These are phyloP conservation scores for Porcisia hertigi DNA, from an alignment of 208 protist species.

Conservation along the genomic window DNA sequence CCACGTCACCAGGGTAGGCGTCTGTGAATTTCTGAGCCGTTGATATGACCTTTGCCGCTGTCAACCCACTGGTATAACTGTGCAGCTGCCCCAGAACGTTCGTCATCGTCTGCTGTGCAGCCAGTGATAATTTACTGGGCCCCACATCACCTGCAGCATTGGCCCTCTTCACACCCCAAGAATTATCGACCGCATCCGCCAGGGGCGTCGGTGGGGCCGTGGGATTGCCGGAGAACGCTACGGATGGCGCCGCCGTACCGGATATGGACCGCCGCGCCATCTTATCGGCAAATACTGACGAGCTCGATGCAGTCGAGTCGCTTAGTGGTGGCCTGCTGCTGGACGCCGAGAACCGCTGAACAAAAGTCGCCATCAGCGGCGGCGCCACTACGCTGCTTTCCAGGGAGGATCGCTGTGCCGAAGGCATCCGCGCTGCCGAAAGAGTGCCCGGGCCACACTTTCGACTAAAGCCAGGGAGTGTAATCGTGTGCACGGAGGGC, in stretches of 20 bases:
- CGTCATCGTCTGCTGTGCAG: slow-evolving; percentile 14
- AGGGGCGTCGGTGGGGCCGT: slow-evolving; percentile 3
- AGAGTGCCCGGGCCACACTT: no score
- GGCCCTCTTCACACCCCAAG: not conserved
- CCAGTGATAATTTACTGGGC: slow-evolving; percentile 12
- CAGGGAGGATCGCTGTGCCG: not conserved
- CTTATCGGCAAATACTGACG: not conserved
- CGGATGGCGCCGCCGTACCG: not conserved
- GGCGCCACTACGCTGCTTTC: not conserved
- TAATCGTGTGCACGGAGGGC: slow-evolving; percentile 12
- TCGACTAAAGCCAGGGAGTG: not conserved
- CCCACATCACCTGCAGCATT: not conserved
- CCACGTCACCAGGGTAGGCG: not conserved
- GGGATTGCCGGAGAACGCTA: not conserved
- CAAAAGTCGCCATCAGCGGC: not conserved
- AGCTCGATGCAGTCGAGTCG: not conserved
- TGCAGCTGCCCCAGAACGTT: slow-evolving; percentile 11
- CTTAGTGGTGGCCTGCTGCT: not conserved
- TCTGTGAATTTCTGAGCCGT: not conserved
- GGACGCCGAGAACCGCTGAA: not conserved
- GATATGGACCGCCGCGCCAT: not conserved
- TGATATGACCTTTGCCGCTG: not conserved
- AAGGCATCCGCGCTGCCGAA: not conserved
- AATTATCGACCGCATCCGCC: not conserved
- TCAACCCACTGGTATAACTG: not conserved